Base-by-base conservation (phyloP, 306 rosid genomes). In the Aeschynomene evenia region DNA sequence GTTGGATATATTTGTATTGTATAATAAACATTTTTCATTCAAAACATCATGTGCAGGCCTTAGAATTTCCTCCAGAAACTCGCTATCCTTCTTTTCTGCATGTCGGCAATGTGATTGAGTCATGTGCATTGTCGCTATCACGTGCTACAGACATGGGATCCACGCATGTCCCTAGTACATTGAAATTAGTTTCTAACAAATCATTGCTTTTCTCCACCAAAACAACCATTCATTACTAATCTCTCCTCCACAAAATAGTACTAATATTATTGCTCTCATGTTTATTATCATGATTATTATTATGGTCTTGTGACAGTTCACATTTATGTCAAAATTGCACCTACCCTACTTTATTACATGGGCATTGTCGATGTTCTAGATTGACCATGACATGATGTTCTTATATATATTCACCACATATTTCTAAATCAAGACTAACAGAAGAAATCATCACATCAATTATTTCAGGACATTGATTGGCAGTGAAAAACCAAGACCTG, bases 61-160 rank as follows among this genome's bases (percentile, higher is more conserved):
- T 21, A 7, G 26, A 53, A 29, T 34, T 34, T 68, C 7, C 6
- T 23, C 33, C 9, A 7, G 0, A 4, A 29, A 45, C 6, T 42
- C 21, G 37, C 8, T 12, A 5, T n/a, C 24, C 1, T 26, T 23
- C 29, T 66, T 71, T 21, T 58, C 53, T 10, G 0, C 0, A 14
- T 36, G 76, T 61, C 62, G 83, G 79, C 73, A 60, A 60, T 21
- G 61, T 60, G 18, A 39, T 54, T 72, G 28, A 42, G 54, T 63
- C 79, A 79, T 72, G 71, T 78, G 68, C 68, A 1, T 14, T 46
- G 74, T 78, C 82, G 53, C 33, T 11, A 12, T 66, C 71, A 49
- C 3, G 24, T 56, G 58, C 19, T 19, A 49, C 3, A 26, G 24
- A 18, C 52, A 51, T 2, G 42, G 54, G 57, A 21, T 18, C 61